phyloP scores from a whole-genome alignment of 2,329 filamentous ascomycete genomes.

The Arthrobotrys megalospora region DNA sequence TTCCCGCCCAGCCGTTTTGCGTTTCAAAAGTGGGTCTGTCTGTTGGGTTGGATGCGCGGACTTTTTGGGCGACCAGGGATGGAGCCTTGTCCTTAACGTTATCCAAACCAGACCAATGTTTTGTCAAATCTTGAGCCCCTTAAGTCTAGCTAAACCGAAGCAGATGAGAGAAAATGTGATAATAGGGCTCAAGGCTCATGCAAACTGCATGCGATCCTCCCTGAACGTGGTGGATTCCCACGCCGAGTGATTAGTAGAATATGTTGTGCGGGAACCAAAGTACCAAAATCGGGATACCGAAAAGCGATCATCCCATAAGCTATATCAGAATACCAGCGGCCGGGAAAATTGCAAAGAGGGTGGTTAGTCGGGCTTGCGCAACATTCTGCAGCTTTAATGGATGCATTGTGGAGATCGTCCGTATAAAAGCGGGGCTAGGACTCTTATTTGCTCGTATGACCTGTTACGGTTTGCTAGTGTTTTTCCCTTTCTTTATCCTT shows the following conservation, averaged over 20 bases:
- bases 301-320: too few species aligned
- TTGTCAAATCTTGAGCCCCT: not conserved
- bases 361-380: not conserved
- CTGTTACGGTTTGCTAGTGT: too few species aligned
- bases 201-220: too few species aligned
- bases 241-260: too few species aligned
- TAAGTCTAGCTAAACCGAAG: not conserved
- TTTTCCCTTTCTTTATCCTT: too few species aligned
- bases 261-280: too few species aligned
- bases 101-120: not conserved
- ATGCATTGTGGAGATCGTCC: not conserved
- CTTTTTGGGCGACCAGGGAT: not conserved
- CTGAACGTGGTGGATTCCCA: too few species aligned
- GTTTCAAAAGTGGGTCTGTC: not conserved
- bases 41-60: not conserved
- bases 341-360: not conserved
- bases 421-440: not conserved
- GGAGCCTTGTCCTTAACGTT: slow-evolving; percentile 1
- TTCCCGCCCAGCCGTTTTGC: not conserved
- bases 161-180: not conserved
- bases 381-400: not conserved
- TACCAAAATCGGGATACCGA: too few species aligned
- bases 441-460: slow-evolving; percentile 2
- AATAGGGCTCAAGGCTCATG: not conserved
- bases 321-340: too few species aligned